phyloP scores from a whole-genome alignment of 2,329 filamentous ascomycete genomes.

The Colletotrichum ledebouriae region DNA sequence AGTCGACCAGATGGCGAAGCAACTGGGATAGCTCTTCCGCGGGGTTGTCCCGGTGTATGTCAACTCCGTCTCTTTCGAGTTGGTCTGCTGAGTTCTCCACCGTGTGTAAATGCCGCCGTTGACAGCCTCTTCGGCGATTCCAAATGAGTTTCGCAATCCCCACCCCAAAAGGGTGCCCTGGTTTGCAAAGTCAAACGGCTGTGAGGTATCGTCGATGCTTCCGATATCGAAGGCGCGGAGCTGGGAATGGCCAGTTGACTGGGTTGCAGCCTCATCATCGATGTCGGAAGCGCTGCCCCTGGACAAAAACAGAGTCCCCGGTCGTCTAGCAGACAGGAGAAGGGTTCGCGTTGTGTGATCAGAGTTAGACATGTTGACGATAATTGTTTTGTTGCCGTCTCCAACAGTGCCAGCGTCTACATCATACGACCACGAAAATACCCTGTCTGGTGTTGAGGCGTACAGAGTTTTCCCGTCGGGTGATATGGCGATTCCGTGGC shows the following conservation, averaged over 20 bases:
- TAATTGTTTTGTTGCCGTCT: conserved; percentile 59
- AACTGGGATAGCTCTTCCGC: conserved; percentile 79
- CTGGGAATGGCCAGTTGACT: conserved; percentile 68
- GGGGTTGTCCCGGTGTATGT: conserved; percentile 76
- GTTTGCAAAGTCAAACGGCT: conserved; percentile 57
- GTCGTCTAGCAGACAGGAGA: conserved; percentile 64
- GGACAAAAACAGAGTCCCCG: conserved; percentile 71
- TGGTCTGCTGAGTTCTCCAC: conserved; percentile 68
- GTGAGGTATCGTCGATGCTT: conserved; percentile 43
- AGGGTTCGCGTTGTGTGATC: conserved; percentile 75
- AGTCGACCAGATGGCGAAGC: conserved; percentile 76
- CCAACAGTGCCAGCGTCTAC: conserved; percentile 59
- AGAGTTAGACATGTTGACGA: conserved; percentile 66
- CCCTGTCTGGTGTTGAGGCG: conserved; percentile 64
- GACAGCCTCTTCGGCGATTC: conserved; percentile 69
- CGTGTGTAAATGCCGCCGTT: conserved; percentile 57
- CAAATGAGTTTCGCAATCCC: conserved; percentile 79
- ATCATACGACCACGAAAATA: conserved; percentile 73
- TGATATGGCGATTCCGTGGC: conserved; percentile 60
- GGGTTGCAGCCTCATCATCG: conserved; percentile 54
- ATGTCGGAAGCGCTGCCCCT: conserved; percentile 72
- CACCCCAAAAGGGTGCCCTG: conserved; percentile 66
- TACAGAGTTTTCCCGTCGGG: conserved; percentile 58
- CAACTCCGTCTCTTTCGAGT: conserved; percentile 64
- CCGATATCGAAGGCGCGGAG: conserved; percentile 64